These are phyloP conservation scores for Phytophthora fragariae DNA, from an alignment of 352 stramenopile genomes.

Conservation along the genomic window DNA sequence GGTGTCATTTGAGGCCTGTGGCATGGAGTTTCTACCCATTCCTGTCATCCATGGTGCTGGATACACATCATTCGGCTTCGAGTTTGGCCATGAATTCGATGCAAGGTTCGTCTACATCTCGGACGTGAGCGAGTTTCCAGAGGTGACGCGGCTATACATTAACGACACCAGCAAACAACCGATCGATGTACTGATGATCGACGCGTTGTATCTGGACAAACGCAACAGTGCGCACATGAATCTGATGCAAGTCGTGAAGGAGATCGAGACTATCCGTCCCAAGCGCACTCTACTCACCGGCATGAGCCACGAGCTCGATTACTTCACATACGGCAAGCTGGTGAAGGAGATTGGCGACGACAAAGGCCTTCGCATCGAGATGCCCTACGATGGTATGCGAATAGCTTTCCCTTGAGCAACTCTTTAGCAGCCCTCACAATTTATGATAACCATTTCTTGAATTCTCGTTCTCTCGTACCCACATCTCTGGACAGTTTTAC, in stretches of 20 bases:
- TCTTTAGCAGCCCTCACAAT: too few relatives aligned
- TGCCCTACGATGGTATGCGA: conserved; percentile 72
- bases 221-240: conserved; percentile 82
- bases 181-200: conserved; percentile 80
- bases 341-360: conserved; percentile 45
- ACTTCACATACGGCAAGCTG: conserved; percentile 42
- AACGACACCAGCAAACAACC: conserved; percentile 42
- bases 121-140: conserved; percentile 70
- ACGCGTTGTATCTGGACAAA: conserved; percentile 66
- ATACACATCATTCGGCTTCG: conserved; percentile 73
- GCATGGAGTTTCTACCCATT: conserved; percentile 53
- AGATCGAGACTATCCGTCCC: conserved; percentile 62
- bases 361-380: conserved; percentile 65
- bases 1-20: conserved; percentile 42
- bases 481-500: conserved; percentile 2
- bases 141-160: conserved; percentile 53
- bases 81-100: conserved; percentile 66
- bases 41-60: conserved; percentile 73
- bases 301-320: conserved; percentile 84
- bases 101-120: conserved; percentile 81
- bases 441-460: not conserved
- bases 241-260: conserved; percentile 55
- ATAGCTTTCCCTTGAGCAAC: conserved; percentile 42
- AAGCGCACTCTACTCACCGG: conserved; percentile 73
- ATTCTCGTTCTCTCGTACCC: not conserved